A percentile compares a stretch with the other conserved stretches of the same genome.
These are phyloP conservation scores for Alternaria solani DNA, from an alignment of 2,329 filamentous ascomycete genomes.

Conservation along the genomic window DNA sequence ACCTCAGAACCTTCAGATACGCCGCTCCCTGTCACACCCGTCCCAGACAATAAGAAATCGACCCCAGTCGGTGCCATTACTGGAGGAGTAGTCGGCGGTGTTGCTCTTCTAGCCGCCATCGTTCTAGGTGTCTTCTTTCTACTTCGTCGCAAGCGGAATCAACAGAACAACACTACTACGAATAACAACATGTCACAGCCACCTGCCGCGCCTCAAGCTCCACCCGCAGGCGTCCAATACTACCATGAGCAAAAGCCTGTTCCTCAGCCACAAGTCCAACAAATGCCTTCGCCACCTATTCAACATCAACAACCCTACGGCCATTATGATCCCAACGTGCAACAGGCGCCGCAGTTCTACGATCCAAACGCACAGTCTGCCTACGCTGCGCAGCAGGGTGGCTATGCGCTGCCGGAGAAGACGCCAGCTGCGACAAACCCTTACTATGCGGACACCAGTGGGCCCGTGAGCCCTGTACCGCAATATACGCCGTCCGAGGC, in stretches of 20 bases:
- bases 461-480: constrained; percentile 18
- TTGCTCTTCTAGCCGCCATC: constrained; percentile 22
- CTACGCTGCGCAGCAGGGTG: constrained; percentile 9
- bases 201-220: background rate
- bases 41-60: constrained; percentile 2
- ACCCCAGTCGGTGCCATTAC: constrained; percentile 27
- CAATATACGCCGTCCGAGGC: constrained; percentile 13
- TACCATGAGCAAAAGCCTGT: constrained; percentile 14
- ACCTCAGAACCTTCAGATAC: background rate
- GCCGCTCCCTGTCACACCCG: background rate
- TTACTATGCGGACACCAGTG: constrained; percentile 15
- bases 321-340: constrained; percentile 12
- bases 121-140: constrained; percentile 22
- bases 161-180: background rate
- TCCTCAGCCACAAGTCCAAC: constrained; percentile 13
- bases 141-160: constrained; percentile 19
- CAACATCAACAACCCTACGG: constrained; percentile 7
- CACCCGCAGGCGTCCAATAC: constrained; percentile 12
- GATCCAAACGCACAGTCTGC: constrained; percentile 12
- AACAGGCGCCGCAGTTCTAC: constrained; percentile 12
- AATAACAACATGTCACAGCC: constrained; percentile 1
- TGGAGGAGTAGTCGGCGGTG: constrained; percentile 30
- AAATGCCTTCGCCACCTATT: constrained; percentile 7
- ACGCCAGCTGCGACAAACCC: constrained; percentile 4
- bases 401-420: constrained; percentile 13